Evolutionary conservation across 2,329 filamentous ascomycete species (phyloP).

Genomic region (Ampelomyces quisqualis): DNA sequence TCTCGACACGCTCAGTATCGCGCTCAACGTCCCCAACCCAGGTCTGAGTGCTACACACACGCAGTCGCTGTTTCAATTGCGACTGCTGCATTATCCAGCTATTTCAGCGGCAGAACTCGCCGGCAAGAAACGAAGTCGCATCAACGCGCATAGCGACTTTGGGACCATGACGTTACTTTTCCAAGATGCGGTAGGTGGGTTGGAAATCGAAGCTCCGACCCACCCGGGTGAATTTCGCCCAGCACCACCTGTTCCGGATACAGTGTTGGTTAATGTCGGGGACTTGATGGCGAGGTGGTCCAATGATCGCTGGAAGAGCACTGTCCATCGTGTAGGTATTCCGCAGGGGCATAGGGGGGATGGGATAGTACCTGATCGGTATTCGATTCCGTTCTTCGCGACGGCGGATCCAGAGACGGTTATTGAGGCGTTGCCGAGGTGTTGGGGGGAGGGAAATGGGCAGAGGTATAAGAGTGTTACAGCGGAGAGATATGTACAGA

Average conservation of each 20-base stretch:
- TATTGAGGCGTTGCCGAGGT: conserved; percentile 41
- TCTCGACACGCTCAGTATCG: conserved; percentile 29
- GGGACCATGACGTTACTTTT: conserved; percentile 47
- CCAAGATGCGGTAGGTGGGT: conserved; percentile 46
- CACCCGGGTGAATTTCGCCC: conserved; percentile 28
- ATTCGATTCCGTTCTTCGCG: conserved; percentile 47
- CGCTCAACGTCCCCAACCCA: conserved; percentile 18
- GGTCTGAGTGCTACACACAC: conserved; percentile 29
- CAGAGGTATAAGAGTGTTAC: conserved; percentile 33
- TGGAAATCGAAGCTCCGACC: conserved; percentile 41
- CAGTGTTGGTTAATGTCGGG: conserved; percentile 45
- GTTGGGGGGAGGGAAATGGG: conserved; percentile 25
- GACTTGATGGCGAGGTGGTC: conserved; percentile 46
- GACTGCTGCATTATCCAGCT: conserved; percentile 45
- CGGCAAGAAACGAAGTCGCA: conserved; percentile 29
- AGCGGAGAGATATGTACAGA: conserved; percentile 38
- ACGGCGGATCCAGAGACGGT: conserved; percentile 42
- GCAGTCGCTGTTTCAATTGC: conserved; percentile 35
- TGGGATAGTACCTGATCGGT: conserved; percentile 37
- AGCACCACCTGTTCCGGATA: conserved; percentile 33
- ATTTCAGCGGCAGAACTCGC: conserved; percentile 30
- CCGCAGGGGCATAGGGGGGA: conserved; percentile 19
- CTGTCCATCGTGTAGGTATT: conserved; percentile 44
- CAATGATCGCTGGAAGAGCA: conserved; percentile 41
- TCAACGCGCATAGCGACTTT: conserved; percentile 48